A percentile compares a stretch with the other conserved stretches of the same genome.
These are phyloP conservation scores for Paraconiothyrium sp. DNA, from an alignment of 2,329 filamentous ascomycete genomes.

Conservation along the genomic window DNA sequence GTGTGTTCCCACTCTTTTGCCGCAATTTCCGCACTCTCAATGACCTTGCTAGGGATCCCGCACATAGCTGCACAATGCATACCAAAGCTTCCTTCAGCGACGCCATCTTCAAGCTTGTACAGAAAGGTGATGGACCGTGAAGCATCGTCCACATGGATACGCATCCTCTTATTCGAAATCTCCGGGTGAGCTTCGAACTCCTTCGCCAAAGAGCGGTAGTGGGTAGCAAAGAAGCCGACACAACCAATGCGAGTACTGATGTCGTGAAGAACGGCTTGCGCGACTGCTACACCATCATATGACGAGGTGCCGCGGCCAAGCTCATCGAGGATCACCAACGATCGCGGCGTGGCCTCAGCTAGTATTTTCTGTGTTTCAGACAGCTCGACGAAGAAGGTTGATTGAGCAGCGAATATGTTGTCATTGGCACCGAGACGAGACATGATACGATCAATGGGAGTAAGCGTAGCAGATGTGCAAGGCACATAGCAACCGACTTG, in stretches of 20 bases:
- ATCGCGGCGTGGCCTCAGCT: conserved; percentile 90
- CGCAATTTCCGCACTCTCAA: conserved; percentile 86
- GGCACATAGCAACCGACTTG: conserved; percentile 95
- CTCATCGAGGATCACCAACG: conserved; percentile 95
- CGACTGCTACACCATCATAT: conserved; percentile 96
- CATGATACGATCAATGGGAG: conserved; percentile 97
- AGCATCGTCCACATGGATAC: conserved; percentile 88
- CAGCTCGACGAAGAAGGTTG: conserved; percentile 97
- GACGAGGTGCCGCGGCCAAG: conserved; percentile 93
- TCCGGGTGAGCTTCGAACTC: conserved; percentile 93
- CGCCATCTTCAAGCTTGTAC: conserved; percentile 91
- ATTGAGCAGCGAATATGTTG: conserved; percentile 98
- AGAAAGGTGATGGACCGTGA: conserved; percentile 92
- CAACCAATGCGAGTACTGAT: conserved; percentile 93
- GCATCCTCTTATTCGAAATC: conserved; percentile 87
- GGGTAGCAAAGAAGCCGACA: conserved; percentile 95
- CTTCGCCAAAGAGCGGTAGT: conserved; percentile 92
- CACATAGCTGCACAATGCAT: conserved; percentile 99
- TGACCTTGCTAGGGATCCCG: conserved; percentile 83
- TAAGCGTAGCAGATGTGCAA: conserved; percentile 81
- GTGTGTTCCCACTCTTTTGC: conserved; percentile 96
- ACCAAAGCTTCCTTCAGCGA: conserved; percentile 95
- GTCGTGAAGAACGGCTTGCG: conserved; percentile 96
- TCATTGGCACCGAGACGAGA: conserved; percentile 96
- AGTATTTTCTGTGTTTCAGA: conserved; percentile 99